Evolutionary conservation across 768 basidiomycete genomes (phyloP).

Genomic region (Macrocybe gigantea): DNA sequence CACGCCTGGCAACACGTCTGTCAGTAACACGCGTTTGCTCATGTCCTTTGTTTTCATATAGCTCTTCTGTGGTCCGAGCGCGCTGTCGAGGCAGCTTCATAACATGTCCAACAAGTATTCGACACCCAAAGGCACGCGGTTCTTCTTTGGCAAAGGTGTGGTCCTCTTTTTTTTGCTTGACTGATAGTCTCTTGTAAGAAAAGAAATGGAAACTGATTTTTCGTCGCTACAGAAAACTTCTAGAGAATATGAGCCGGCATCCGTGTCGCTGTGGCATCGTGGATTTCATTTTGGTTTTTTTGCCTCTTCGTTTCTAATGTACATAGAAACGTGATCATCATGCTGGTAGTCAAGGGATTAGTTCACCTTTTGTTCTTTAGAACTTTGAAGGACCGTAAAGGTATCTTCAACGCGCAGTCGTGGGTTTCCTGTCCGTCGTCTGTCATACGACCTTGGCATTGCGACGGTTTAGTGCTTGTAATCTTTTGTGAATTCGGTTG

Average conservation of each 20-base stretch:
- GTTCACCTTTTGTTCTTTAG: too few species aligned
- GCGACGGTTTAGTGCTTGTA: too few species aligned
- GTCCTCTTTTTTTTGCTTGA: slow-evolving; percentile 3
- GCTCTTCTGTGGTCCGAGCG: slow-evolving; percentile 87
- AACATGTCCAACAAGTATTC: slow-evolving; percentile 84
- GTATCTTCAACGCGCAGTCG: too few species aligned
- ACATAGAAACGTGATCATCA: too few species aligned
- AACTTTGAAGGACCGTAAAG: too few species aligned
- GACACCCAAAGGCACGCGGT: slow-evolving; percentile 66
- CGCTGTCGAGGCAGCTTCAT: slow-evolving; percentile 67
- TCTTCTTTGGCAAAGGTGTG: slow-evolving; percentile 88
- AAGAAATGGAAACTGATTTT: background rate
- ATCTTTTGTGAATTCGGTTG: too few species aligned
- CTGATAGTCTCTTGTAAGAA: too few species aligned
- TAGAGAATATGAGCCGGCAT: slow-evolving; percentile 10
- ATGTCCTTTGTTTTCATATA: slow-evolving; percentile 9
- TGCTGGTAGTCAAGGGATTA: too few species aligned
- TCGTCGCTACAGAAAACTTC: slow-evolving; percentile 25
- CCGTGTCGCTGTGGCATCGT: background rate
- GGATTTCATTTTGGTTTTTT: background rate
- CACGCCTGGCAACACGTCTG: background rate
- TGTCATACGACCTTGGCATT: too few species aligned
- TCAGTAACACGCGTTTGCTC: background rate
- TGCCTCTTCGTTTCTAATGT: background rate
- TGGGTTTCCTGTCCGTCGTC: too few species aligned